Base-by-base conservation (phyloP, 2,329 filamentous ascomycete genomes). In the Talaromyces islandicus region DNA sequence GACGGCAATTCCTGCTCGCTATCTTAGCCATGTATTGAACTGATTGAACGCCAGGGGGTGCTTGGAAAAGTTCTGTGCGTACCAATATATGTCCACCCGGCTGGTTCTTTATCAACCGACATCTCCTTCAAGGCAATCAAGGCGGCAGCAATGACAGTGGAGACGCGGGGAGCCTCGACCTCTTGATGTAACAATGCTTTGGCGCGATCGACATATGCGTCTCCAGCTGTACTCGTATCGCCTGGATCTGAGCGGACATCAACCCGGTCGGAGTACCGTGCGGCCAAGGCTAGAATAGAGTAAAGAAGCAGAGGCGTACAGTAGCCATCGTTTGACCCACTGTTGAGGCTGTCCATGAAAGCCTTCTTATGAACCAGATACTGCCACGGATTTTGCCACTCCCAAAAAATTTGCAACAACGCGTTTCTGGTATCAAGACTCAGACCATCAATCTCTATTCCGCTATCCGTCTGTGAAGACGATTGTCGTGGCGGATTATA, bases 371-470 rank as follows among this genome's bases (percentile, higher is more conserved):
- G 52, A 21, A 54, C 30, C 14, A 54, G 5, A 24, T 54, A 54
- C 30, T 54, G 52, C 52, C 52, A 54, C n/a, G 27, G 30, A 19
- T 54, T 54, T 35, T 54, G 52, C 52, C 52, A 54, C 30, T 54
- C 38, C 52, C 52, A 54, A 35, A 32, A 54, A 6, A 54, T n/a
- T 21, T 35, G 29, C n/a, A 54, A 21, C 19, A 54, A 35, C 12
- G 14, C 14, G 30, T 10, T 35, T 21, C 52, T 54, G 19, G 19
- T 54, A 12, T 41, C 29, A 14, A 19, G 19, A 21, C 12, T 54
- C 52, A 24, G 2, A 19, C 3, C 30, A 3, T 54, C 19, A 2
- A 21, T n/a, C 7, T n/a, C 11, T 35, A 35, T 35, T n/a, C n/a
- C 38, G 19, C 17, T 38, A 24, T 35, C 52, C 17, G 48, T 11